A percentile compares a stretch with the other conserved stretches of the same genome.
phyloP scores from a whole-genome alignment of 345 rosid species.

The Melaleuca alternifolia region DNA sequence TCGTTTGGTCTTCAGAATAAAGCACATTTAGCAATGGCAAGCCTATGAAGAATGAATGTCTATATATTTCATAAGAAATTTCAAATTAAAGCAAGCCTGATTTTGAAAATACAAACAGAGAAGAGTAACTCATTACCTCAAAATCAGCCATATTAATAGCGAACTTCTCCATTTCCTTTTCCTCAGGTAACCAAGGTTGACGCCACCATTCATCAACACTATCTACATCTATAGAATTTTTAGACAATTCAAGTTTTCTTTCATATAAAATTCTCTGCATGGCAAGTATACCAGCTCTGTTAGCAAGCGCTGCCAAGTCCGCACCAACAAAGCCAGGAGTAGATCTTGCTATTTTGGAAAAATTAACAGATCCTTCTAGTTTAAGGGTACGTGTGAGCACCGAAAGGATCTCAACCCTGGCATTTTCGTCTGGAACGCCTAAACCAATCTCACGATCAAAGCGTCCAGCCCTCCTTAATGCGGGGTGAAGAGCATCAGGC shows the following conservation, averaged over 20 bases:
- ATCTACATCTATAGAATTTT: conserved; percentile 16
- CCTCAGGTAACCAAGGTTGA: conserved; percentile 70
- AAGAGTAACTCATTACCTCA: conserved; percentile 36
- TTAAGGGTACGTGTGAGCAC: conserved; percentile 52
- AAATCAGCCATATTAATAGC: conserved; percentile 71
- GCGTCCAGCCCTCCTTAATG: conserved; percentile 88
- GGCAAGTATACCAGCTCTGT: conserved; percentile 78
- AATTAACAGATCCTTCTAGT: conserved; percentile 74
- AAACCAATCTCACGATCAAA: conserved; percentile 88
- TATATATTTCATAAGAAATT: background rate
- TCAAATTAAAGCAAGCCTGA: background rate
- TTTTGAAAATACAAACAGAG: background rate
- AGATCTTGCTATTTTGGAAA: conserved; percentile 68
- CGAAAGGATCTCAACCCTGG: conserved; percentile 69
- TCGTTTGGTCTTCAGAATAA: background rate
- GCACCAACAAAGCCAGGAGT: conserved; percentile 99
- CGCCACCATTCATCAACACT: conserved; percentile 56
- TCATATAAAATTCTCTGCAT: conserved; percentile 47
- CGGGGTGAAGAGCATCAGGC: conserved; percentile 86
- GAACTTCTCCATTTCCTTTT: conserved; percentile 60
- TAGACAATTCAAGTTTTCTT: conserved; percentile 44
- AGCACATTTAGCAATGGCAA: background rate
- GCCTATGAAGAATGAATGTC: background rate
- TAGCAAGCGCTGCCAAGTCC: conserved; percentile 66
- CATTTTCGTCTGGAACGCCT: conserved; percentile 73